A percentile compares a stretch with the other conserved stretches of the same genome.
Conservation (phyloP, 73 alveolate species). For the Paramecium octaurelia region DNA sequence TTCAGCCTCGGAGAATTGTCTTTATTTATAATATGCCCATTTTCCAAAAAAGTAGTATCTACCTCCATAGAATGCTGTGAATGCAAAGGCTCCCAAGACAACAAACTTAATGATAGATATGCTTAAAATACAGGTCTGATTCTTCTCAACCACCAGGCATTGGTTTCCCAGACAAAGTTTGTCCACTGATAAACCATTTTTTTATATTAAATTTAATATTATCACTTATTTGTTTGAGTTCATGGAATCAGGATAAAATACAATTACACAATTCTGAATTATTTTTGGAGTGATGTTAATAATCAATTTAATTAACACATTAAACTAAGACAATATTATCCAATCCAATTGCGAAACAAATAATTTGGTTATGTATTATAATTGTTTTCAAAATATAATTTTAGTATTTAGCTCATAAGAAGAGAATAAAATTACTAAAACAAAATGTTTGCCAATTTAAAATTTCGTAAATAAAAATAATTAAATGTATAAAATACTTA, state of each 20-base stretch:
- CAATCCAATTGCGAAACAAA: too few species aligned
- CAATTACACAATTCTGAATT: neutral
- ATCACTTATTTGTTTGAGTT: neutral
- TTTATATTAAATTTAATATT: conserved; percentile 32
- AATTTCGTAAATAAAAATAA: neutral
- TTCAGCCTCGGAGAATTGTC: conserved; percentile 26
- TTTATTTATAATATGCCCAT: conserved; percentile 48
- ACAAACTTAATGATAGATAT: conserved; percentile 10
- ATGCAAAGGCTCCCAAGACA: conserved; percentile 36
- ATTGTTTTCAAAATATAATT: too few species aligned
- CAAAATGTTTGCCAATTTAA: neutral
- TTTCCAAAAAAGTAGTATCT: conserved; percentile 64
- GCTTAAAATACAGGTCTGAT: conserved; percentile 59
- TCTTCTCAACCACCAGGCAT: conserved; percentile 70
- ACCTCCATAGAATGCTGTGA: conserved; percentile 27
- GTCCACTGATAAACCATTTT: conserved; percentile 65
- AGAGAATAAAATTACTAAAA: neutral
- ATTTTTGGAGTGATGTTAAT: neutral
- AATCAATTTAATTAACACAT: too few species aligned
- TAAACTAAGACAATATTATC: neutral
- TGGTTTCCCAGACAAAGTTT: conserved; percentile 65
- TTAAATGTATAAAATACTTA: neutral
- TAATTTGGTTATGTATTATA: too few species aligned
- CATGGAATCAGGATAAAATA: neutral
- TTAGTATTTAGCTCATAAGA: neutral